phyloP scores from a whole-genome alignment of 2,329 filamentous ascomycete genomes.

The Chaetomiaceae sp. region DNA sequence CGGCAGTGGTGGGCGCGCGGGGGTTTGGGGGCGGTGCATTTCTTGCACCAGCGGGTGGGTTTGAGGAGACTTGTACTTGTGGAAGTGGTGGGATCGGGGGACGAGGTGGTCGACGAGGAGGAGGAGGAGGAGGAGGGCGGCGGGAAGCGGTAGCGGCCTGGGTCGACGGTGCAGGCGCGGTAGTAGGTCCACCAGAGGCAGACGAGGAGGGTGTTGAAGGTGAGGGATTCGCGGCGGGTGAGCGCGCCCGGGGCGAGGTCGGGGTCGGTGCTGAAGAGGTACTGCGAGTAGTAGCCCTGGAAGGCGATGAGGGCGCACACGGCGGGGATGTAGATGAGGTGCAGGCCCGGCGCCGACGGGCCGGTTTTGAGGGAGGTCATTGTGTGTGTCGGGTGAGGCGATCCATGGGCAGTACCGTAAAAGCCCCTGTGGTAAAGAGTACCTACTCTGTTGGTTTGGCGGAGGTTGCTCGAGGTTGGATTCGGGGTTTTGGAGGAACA shows the following conservation, averaged over 20 bases:
- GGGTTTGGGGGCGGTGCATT: conserved; percentile 70
- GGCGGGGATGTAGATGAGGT: conserved; percentile 61
- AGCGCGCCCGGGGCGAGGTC: conserved; percentile 59
- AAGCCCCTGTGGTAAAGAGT: no score
- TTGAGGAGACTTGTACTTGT: neutral
- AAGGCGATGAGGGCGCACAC: conserved; percentile 64
- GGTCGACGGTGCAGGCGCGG: conserved; percentile 52
- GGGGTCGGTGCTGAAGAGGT: conserved; percentile 58
- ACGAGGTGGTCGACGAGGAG: conserved; percentile 17
- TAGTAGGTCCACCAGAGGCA: conserved; percentile 69
- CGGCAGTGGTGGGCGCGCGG: conserved; percentile 78
- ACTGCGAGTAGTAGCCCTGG: conserved; percentile 68
- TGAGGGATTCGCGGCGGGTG: conserved; percentile 49
- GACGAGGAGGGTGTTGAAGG: conserved; percentile 63
- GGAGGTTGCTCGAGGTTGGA: neutral
- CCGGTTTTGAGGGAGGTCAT: conserved; percentile 29
- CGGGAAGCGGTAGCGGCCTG: conserved; percentile 50
- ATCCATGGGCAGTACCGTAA: conserved; percentile 18
- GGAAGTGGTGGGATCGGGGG: conserved; percentile 19
- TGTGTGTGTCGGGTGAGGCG: conserved; percentile 8
- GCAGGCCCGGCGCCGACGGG: conserved; percentile 41
- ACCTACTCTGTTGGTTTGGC: neutral
- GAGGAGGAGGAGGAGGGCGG: neutral
- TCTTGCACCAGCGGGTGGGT: conserved; percentile 62
- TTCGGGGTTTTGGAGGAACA: no score